Base-by-base conservation (phyloP, 1,284 basidiomycete species). In the Somion occarium region DNA sequence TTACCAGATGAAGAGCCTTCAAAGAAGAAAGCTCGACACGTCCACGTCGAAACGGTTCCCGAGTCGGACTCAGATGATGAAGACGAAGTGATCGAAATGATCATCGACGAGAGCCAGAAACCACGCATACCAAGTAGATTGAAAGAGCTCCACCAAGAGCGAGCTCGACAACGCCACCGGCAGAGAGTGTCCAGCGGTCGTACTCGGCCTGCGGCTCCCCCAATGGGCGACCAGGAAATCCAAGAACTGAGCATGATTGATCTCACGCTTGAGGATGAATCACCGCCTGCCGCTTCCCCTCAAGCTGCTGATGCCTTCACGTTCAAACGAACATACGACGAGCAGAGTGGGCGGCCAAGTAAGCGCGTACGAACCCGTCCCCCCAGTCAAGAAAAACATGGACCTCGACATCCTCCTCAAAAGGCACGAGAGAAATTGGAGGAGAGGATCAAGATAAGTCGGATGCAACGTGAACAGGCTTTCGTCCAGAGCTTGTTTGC, bases 81-180 rank as follows among this genome's bases (percentile, higher is more conserved):
- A 38, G 63, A 64, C 15, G 81, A 82, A 56, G 74, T 80, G 2
- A 73, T 75, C 51, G 69, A 73, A 39, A 85, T 88, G 75, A 60
- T 80, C 3, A 63, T 80, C 15, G 73, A 73, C 11, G 37, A 45
- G 30, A 2, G 38, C 18, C 38, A 11, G 43, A 44, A 23, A 52
- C 41, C n/a, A 9, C n/a, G n/a, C n/a, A n/a, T n/a, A n/a, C n/a
- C 34, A 37, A 11, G 34, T n/a, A 37, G n/a, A 37, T 11, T 11
- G 11, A 37, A 37, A 11, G 34, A 37, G n/a, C 11, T 37, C 34
- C 34, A 37, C 34, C 11, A 37, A 37, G 11, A 37, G 34, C n/a
- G 11, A 11, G n/a, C 34, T 11, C 34, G 34, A 37, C n/a, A 11
- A 11, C 34, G n/a, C 11, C 34, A 37, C n/a, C 11, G 34, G 11